phyloP scores from a whole-genome alignment of 495 filamentous ascomycete genomes.

The Hypoxylon intermedium region DNA sequence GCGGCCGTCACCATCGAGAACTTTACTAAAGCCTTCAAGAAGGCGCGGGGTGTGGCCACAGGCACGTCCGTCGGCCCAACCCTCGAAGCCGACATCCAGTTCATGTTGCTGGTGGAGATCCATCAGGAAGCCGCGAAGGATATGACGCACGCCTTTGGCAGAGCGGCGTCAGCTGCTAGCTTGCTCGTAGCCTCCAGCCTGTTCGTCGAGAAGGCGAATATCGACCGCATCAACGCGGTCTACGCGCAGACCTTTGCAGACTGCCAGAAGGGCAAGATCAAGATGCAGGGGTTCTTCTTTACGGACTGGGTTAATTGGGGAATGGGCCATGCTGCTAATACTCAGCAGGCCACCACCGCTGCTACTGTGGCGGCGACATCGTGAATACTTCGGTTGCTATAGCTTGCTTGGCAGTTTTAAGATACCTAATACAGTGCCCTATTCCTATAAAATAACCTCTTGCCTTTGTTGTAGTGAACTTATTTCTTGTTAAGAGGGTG shows the following conservation, averaged over 20 bases:
- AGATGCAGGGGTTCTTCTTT: conserved; percentile 59
- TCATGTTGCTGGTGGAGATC: conserved; percentile 68
- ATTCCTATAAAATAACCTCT: too few relatives aligned
- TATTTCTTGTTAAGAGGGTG: too few relatives aligned
- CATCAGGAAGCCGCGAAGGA: conserved; percentile 76
- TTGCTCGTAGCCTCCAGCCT: conserved; percentile 56
- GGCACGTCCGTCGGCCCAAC: conserved; percentile 30
- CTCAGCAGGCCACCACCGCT: background rate
- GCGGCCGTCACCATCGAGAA: conserved; percentile 70
- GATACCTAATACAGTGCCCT: background rate
- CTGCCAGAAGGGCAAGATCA: conserved; percentile 53
- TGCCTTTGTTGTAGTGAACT: too few relatives aligned
- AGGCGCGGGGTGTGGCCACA: conserved; percentile 43
- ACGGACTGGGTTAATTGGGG: conserved; percentile 65
- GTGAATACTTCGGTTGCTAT: background rate
- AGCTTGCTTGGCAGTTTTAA: background rate
- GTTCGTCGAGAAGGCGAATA: conserved; percentile 43
- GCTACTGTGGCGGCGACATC: background rate
- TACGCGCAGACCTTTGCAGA: conserved; percentile 55
- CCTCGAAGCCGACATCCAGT: conserved; percentile 45
- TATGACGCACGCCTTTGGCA: conserved; percentile 54
- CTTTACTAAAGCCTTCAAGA: conserved; percentile 75
- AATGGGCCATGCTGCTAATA: conserved; percentile 55
- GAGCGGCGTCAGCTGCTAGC: conserved; percentile 58
- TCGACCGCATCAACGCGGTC: conserved; percentile 43